Evolutionary conservation across 2,329 filamentous ascomycete species (phyloP).

Genomic region (Diaporthe eres): DNA sequence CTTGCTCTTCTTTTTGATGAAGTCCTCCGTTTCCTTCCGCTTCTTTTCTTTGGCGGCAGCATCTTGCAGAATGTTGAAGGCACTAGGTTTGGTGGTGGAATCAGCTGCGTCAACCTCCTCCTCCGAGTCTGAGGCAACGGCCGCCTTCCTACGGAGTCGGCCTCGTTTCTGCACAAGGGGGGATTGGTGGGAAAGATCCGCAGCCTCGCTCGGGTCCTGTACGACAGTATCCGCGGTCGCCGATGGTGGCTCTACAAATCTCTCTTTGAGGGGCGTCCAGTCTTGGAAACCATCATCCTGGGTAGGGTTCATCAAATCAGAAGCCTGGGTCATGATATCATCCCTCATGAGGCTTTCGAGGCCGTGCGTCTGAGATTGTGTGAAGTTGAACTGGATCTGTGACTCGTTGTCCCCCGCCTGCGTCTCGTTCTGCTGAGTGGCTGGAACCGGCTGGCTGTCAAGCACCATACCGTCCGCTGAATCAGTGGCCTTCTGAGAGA

Average conservation of each 20-base stretch:
- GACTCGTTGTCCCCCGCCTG: conserved; percentile 49
- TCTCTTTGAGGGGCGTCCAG: conserved; percentile 78
- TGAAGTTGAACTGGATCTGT: conserved; percentile 67
- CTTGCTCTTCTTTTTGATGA: conserved; percentile 88
- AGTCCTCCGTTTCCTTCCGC: conserved; percentile 64
- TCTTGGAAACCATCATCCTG: conserved; percentile 85
- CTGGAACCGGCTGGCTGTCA: conserved; percentile 57
- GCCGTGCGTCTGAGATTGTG: conserved; percentile 72
- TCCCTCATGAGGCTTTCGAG: conserved; percentile 69
- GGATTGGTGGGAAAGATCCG: conserved; percentile 67
- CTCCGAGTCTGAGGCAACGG: conserved; percentile 45
- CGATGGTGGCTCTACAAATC: conserved; percentile 74
- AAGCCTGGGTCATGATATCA: conserved; percentile 70
- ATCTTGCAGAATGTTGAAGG: conserved; percentile 80
- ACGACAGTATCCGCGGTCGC: conserved; percentile 82
- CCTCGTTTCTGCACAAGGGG: conserved; percentile 75
- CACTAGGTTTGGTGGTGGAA: conserved; percentile 55
- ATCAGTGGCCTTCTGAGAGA: conserved; percentile 72
- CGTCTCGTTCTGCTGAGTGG: conserved; percentile 50
- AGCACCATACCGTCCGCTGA: conserved; percentile 65
- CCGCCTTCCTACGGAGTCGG: conserved; percentile 61
- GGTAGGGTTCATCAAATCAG: conserved; percentile 80
- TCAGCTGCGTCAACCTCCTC: conserved; percentile 53
- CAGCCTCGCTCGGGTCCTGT: conserved; percentile 50
- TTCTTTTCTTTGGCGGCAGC: conserved; percentile 70